Evolutionary conservation across 1,284 basidiomycete genomes (phyloP), one percentile per base, ranked within the genome.

Genomic region (Anthracocystis setariae): DNA sequence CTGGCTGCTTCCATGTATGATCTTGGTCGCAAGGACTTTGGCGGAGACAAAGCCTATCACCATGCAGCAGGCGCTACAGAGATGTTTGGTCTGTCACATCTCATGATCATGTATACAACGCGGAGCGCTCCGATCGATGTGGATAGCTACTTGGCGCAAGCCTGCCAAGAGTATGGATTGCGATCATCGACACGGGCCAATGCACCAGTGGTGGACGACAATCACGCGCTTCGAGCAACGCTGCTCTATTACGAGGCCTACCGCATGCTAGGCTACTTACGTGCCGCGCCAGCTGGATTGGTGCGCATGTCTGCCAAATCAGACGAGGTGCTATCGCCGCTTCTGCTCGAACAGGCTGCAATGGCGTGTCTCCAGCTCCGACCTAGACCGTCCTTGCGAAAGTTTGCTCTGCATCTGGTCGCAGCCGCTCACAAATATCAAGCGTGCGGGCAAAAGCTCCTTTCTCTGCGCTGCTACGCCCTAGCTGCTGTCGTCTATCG

Each of bases 1-100:
- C 87, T 95, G 38, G 95, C 95, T 0, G 86, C 88, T 1, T 85
- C 85, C 15, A 89, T 95, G 21, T 98, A 94, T 90, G 95, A 98
- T 75, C 85, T 89, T 2, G 81, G 92, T 18, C 86, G 92, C 49
- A 83, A 82, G 48, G 84, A 85, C 48, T 80, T 72, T 44, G 63
- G 68, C 7, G 60, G 43, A 23, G 81, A 83, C 45, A 78, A 78
- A 50, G 82, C 81, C 4, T 60, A 46, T 27, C 45, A 59, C 24
- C 72, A 82, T 44, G 62, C 62, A 3, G 77, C 79, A 0, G 78
- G 70, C 2, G 79, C 82, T 1, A 81, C 73, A 20, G 80, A 81
- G 52, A 80, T 80, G 78, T 75, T 79, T 53, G 75, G 77, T 7
- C 54, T 80, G 3, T 69, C 75, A 25, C 77, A 77, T 29, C 37